These are phyloP conservation scores for Passiflora organensis DNA, from an alignment of 345 rosid genomes.

Conservation along the genomic window DNA sequence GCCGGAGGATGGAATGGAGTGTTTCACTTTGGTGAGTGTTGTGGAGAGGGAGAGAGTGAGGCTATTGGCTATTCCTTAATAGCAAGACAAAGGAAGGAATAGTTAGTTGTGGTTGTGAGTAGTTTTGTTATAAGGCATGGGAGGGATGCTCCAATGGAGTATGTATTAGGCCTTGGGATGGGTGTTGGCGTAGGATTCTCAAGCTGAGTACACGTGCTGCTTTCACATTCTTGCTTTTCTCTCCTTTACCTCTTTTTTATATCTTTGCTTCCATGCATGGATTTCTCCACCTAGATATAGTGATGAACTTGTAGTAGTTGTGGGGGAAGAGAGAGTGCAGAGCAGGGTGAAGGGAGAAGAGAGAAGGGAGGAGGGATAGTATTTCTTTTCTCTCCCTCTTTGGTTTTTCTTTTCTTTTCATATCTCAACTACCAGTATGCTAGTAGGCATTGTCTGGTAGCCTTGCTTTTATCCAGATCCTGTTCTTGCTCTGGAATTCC, in stretches of 20 bases:
- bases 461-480: slow-evolving; percentile 18
- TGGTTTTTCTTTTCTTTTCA: slow-evolving; percentile 10
- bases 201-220: slow-evolving; percentile 49
- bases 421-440: slow-evolving; percentile 17
- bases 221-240: slow-evolving; percentile 5
- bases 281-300: slow-evolving; percentile 52
- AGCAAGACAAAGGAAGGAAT: slow-evolving; percentile 45
- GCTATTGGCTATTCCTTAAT: slow-evolving; percentile 3
- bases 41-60: slow-evolving; percentile 1
- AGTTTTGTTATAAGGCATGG: slow-evolving; percentile 11
- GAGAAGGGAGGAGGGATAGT: slow-evolving; percentile 14
- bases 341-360: neutral
- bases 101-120: slow-evolving; percentile 24
- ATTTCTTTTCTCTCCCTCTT: slow-evolving; percentile 6
- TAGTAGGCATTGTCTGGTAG: neutral
- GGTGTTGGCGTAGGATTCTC: slow-evolving; percentile 32
- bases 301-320: slow-evolving; percentile 4
- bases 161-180: slow-evolving; percentile 31
- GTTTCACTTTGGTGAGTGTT: slow-evolving; percentile 10
- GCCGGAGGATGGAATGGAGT: slow-evolving; percentile 18
- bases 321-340: slow-evolving; percentile 1
- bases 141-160: slow-evolving; percentile 20
- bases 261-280: slow-evolving; percentile 66
- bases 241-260: slow-evolving; percentile 20
- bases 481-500: slow-evolving; percentile 9